phyloP scores from a whole-genome alignment of 2,329 filamentous ascomycete genomes.

The Aschersonia sp. region DNA sequence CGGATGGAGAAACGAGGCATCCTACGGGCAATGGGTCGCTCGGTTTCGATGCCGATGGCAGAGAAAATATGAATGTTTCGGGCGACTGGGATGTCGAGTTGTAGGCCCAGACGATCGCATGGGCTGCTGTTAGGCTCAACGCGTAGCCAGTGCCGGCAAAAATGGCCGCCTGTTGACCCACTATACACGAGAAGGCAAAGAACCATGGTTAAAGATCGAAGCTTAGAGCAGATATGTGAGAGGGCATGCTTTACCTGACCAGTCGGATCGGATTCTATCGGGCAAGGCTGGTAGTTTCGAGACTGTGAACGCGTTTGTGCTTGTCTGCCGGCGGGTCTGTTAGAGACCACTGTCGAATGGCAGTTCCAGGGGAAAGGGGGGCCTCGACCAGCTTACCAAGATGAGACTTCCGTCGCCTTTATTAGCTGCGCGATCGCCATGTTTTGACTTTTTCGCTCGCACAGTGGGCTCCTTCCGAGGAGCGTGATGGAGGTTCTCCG shows the following conservation, averaged over 20 bases:
- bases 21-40: constrained; percentile 68
- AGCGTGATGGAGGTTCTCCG: constrained; percentile 24
- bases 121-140: constrained; percentile 63
- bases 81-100: constrained; percentile 50
- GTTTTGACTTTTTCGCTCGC: constrained; percentile 47
- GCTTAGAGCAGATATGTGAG: neutral
- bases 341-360: too few relatives aligned
- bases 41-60: constrained; percentile 57
- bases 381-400: constrained; percentile 34
- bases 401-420: constrained; percentile 56
- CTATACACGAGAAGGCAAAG: constrained; percentile 20
- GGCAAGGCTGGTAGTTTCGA: constrained; percentile 75
- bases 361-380: neutral
- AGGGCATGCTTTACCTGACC: constrained; percentile 41
- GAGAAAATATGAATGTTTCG: constrained; percentile 65
- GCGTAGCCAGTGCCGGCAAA: constrained; percentile 57
- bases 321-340: constrained; percentile 41
- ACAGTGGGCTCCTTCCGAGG: constrained; percentile 41
- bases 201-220: constrained; percentile 6
- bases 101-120: constrained; percentile 88
- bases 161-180: constrained; percentile 50
- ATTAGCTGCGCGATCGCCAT: constrained; percentile 41
- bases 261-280: constrained; percentile 54
- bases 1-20: constrained; percentile 65
- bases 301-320: constrained; percentile 71